Conservation (phyloP, 2,329 filamentous ascomycete species). For the Acarospora socialis region DNA sequence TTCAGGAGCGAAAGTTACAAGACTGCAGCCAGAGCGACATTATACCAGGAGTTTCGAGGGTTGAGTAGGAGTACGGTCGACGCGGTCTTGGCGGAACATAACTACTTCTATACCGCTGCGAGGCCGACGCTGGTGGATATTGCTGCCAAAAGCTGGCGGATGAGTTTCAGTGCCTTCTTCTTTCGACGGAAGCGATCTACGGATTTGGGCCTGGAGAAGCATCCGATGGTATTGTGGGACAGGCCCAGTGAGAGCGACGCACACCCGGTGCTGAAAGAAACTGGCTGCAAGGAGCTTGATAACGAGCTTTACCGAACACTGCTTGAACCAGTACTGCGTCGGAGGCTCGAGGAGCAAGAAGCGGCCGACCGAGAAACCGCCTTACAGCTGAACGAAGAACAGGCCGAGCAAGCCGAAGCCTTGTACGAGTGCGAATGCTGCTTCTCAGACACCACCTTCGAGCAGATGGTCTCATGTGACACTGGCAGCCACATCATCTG, state of each 20-base stretch:
- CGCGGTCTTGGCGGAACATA: conserved; percentile 33
- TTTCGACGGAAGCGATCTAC: conserved; percentile 26
- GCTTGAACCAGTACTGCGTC: conserved; percentile 24
- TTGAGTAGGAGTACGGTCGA: conserved; percentile 31
- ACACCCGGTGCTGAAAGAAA: conserved; percentile 25
- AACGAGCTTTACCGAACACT: conserved; percentile 26
- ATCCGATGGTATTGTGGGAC: conserved; percentile 28
- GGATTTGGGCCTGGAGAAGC: conserved; percentile 24
- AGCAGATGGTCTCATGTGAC: conserved; percentile 33
- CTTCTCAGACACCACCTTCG: conserved; percentile 32
- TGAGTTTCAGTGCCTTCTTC: conserved; percentile 28
- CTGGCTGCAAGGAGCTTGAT: conserved; percentile 30
- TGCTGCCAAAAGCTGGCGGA: conserved; percentile 31
- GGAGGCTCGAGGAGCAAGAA: conserved; percentile 24
- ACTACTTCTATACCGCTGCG: conserved; percentile 31
- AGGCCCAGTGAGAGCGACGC: conserved; percentile 16
- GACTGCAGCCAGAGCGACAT: conserved; percentile 23
- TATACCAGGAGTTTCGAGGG: conserved; percentile 29
- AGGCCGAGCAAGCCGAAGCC: conserved; percentile 27
- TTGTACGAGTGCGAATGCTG: conserved; percentile 36
- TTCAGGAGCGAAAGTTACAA: conserved; percentile 32
- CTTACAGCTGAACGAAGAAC: conserved; percentile 28
- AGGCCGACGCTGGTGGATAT: conserved; percentile 30
- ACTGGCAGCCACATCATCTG: conserved; percentile 30
- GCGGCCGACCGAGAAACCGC: conserved; percentile 25